Base-by-base conservation (phyloP, 2,329 filamentous ascomycete genomes). In the Cladosporium sp. region DNA sequence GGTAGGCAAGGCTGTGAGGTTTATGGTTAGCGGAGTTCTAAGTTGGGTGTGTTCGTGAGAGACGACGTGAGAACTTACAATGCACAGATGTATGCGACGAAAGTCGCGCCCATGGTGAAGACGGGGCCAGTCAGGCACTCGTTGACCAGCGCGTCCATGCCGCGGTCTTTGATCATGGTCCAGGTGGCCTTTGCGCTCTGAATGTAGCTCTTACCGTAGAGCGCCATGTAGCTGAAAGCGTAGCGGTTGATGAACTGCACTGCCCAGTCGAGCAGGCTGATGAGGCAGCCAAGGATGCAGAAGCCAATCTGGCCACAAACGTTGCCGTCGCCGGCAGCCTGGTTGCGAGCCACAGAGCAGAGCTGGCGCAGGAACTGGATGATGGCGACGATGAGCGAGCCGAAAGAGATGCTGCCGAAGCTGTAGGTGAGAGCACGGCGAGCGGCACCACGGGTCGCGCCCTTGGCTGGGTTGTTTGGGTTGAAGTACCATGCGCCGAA, bases 401-500 rank as follows among this genome's bases (percentile, higher is more conserved):
- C 93, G 12, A 97, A 79, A 63, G 87, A 88, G 73, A 97, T 94
- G 64, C 89, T 94, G 15, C 93, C 93, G 61, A 97, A 97, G 66
- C 89, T 94, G 77, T 94, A 94, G 1, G 93, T 97, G 62, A 94
- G 79, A 0, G 92, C 85, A 14, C 93, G 85, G 66, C 84, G 87
- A 64, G 94, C 83, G 0, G 93, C 89, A n/a, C 90, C 89, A 12
- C 91, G 84, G 0, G 93, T 97, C 0, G 90, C 87, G 11, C 86
- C 86, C 63, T 83, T 86, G 30, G 92, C 91, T 68, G 90, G 88
- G 58, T 84, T 82, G 28, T 82, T 76, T 7, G 80, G 75, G 64
- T 84, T 88, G 72, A 96, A 97, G 77, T 96, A 97, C 93, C 93
- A 97, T 0, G 88, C 88, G 1, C 91, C 92, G 67, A 96, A 97